Evolutionary conservation across 2,329 filamentous ascomycete genomes (phyloP), one percentile per base, ranked within the genome.

Genomic region (Microsporum ferrugineum): DNA sequence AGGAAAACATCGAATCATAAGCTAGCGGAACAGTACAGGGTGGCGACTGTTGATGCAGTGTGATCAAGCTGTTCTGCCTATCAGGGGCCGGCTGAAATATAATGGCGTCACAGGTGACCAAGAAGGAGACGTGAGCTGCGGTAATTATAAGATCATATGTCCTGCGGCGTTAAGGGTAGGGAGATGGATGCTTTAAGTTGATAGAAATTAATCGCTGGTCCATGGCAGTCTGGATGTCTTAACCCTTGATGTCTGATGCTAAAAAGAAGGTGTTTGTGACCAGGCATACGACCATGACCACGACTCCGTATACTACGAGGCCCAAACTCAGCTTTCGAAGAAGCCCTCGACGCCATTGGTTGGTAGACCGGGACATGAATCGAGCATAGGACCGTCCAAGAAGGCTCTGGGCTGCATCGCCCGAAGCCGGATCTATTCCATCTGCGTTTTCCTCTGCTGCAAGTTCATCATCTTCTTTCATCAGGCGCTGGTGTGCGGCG

Each of bases 211-310:
- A 17, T 10, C 23, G 45, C 14, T 7, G 29, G 51, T 34, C 2
- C 12, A 7, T 33, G 33, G 17, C 12, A 34, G 31, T 7, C 33
- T 23, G 31, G 23, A 31, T 8, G 14, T 14, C n/a, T n/a, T 17
- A 55, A 17, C 51, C 51, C 31, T 55, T 55, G 0, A 55, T 36
- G 31, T 88, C 84, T 61, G 81, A 80, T 60, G 80, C 82, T 58
- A 84, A 80, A 68, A 94, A 91, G 68, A 96, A 88, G 12, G 88
- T 85, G 72, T 97, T 97, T 70, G 91, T 90, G 49, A 84, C 77
- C 67, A 99, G 76, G 71, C 91, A 97, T 56, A 92, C 86, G 33
- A 89, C 77, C 94, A 99, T 97, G 59, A 99, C 91, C 57, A 88
- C 76, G 6, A 89, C 66, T 23, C 94, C 94, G 70, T 99, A 99